Conservation (phyloP, 1,284 basidiomycete species). For the Veloboletus limbatus region DNA sequence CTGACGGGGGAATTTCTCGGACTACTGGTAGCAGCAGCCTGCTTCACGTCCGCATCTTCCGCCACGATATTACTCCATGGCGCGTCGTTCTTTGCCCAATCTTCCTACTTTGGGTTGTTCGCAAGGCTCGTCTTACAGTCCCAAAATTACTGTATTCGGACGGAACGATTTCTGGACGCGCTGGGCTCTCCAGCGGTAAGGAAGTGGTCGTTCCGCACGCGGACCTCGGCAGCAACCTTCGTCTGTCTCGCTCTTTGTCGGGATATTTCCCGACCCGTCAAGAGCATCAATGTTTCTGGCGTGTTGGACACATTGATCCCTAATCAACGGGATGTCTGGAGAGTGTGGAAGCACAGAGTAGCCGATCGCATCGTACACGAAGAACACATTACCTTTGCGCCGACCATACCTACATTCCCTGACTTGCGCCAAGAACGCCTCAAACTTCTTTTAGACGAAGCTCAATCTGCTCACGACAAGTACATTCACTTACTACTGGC, state of each 20-base stretch:
- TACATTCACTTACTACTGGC: not conserved
- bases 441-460: conserved; percentile 15
- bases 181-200: conserved; percentile 10
- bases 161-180: conserved; percentile 8
- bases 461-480: conserved; percentile 8
- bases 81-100: conserved; percentile 10
- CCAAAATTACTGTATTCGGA: conserved; percentile 19
- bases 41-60: conserved; percentile 1
- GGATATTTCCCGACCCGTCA: conserved; percentile 14
- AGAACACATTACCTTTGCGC: conserved; percentile 11
- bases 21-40: conserved; percentile 5
- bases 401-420: conserved; percentile 19
- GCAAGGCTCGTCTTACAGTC: conserved; percentile 18
- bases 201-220: conserved; percentile 17
- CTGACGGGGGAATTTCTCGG: conserved; percentile 16
- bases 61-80: conserved; percentile 8
- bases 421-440: conserved; percentile 15
- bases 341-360: conserved; percentile 18
- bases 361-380: conserved; percentile 20
- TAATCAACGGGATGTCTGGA: conserved; percentile 16
- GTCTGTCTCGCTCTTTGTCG: conserved; percentile 18
- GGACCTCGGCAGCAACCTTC: conserved; percentile 16
- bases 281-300: conserved; percentile 4
- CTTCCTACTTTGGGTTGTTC: conserved; percentile 15
- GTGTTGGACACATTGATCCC: conserved; percentile 18